Evolutionary conservation across 2,329 filamentous ascomycete genomes (phyloP), one percentile per base, ranked within the genome.

Genomic region (Arachnopeziza araneosa): DNA sequence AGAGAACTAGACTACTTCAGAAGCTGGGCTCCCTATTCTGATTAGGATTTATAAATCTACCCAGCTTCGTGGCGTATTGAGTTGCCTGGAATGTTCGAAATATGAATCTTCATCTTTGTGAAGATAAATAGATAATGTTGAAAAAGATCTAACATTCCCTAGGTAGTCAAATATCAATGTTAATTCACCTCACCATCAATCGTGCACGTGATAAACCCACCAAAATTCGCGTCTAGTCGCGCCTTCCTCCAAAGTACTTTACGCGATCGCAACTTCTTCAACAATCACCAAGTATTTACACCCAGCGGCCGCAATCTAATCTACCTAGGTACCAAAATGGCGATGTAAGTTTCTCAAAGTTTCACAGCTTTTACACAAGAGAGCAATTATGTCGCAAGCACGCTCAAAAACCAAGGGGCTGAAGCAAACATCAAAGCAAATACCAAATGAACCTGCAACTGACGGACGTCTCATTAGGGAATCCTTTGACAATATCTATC

Each of bases 401-500:
- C 22, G 48, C 48, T 14, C 48, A 50, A n/a, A 6, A 50, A 4
- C 12, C 48, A 22, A n/a, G 12, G 22, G 22, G 17, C 48, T 30
- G 26, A 30, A 30, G 26, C 26, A 5, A 30, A 4, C 26, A 30
- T 30, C 14, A 60, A 44, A 19, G 36, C 36, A 44, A 44, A 4
- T 12, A 44, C 36, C 59, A 36, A 32, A 22, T 17, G 2, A 24
- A 36, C 19, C 24, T 44, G 24, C 23, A 53, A 49, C 66, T 68
- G 59, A 68, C 52, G 48, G 36, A 14, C 17, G 12, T 44, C 36
- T 44, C 7, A 12, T 26, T 48, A 88, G 84, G 68, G 95, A 99
- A 85, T 95, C 89, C 73, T 99, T 99, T 78, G 93, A 98, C 74
- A 92, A 91, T 77, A 96, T 98, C 78, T 93, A 95, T 77, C 86